Evolutionary conservation across 129 eudicot genomes (phyloP), one percentile per base, ranked within the genome.

Genomic region (Rutidosis leptorrhynchoides): DNA sequence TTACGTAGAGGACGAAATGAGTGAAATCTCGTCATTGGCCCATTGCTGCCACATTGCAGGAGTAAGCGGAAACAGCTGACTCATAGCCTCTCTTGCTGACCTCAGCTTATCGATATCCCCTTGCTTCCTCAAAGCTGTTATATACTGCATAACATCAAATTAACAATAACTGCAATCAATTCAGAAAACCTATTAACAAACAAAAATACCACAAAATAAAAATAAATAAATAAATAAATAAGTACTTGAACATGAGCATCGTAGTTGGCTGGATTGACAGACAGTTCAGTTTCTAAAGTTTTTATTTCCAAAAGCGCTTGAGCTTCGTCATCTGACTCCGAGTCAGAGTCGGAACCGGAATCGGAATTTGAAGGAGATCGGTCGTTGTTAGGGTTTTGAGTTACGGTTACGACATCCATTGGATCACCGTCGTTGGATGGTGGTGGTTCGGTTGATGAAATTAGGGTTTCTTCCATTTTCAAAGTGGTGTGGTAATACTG

Each of bases 31-130:
- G 24, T 93, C 99, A 54, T 89, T 86, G 26, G 85, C 81, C 99
- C 99, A 93, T 73, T 89, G 96, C 75, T 75, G 99, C 99, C 99
- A 93, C 99, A 93, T 88, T 7, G 77, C 76, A 14, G 96, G 95
- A 49, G 78, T 80, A 63, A 93, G 43, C 0, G 99, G 99, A 58
- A 93, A 93, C 63, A 89, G 27, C 37, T 77, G 82, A 62, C 64
- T 84, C 99, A 93, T 93, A 22, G 95, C 79, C 60, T 93, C 99
- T 77, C 99, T 89, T 26, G 99, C 99, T 64, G 74, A 67, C 45
- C 96, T 78, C 67, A 93, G 83, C 76, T 93, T 89, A 77, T 86
- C 90, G 46, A 86, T 51, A 30, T 93, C 93, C 22, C 99, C 99
- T 77, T 75, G 82, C 76, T 93, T 93, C 83, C 99, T 85, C 79